Evolutionary conservation across 257 asterid species (phyloP), one percentile per base, ranked within the genome.

Genomic region (Lycium barbarum): DNA sequence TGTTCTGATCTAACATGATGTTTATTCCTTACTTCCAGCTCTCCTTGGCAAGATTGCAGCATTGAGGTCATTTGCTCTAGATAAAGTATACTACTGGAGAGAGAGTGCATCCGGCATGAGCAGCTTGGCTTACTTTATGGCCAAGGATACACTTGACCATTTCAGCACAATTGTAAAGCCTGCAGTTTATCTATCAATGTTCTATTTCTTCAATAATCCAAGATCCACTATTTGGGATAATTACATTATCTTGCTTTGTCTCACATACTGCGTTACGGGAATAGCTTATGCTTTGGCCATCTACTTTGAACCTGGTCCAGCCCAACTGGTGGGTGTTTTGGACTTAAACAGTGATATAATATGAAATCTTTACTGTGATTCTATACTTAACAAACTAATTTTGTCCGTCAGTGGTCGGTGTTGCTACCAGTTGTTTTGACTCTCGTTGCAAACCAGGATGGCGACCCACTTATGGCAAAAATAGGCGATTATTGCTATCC

Each of bases 351-450:
- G 10, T 84, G 12, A 47, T 59, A 81, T 84, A 33, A n/a, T 82
- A 53, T 54, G 58, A 78, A 49, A 57, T 81, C 55, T 84, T 55
- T 57, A 53, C 54, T 67, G 79, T 15, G 61, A 20, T 18, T 8
- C 72, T 40, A 20, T 84, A 81, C 53, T 38, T 15, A 40, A 40
- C 80, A 85, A 68, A 85, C 62, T 38, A 59, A 53, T 53, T 78
- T 26, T 78, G 49, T 53, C 82, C 33, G 87, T 93, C 94, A 96
- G 99, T 94, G 97, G 87, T 94, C 98, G 7, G 99, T 93, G 9
- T 91, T 96, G 90, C 93, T 96, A 65, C 99, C 98, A 3, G 99
- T 96, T 66, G 94, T 96, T 86, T 89, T 96, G 88, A 93, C 98
- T 83, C 98, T 96, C 79, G 66, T 96, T n/a, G 94, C 99, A 53